Evolutionary conservation across 176 grass and related monocot species (phyloP).

Genomic region (Cenchrus fungigraminus): DNA sequence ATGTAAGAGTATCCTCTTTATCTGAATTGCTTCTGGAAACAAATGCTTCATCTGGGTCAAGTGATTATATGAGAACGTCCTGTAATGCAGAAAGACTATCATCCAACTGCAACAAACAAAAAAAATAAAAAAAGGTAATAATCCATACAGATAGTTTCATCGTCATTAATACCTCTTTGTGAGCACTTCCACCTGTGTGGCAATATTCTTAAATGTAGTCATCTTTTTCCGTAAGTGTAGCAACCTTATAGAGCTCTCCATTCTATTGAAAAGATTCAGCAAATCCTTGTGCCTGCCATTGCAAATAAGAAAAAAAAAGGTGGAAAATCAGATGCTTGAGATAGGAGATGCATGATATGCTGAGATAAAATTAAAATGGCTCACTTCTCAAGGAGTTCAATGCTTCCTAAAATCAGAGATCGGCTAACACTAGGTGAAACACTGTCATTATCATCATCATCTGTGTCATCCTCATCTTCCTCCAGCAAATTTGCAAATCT

Average conservation of each 20-base stretch:
- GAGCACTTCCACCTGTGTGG: conserved; percentile 79
- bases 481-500: conserved; percentile 44
- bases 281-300: conserved; percentile 62
- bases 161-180: conserved; percentile 71
- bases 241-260: conserved; percentile 92
- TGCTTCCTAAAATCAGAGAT: conserved; percentile 31
- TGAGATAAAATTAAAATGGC: conserved; percentile 38
- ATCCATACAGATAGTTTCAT: conserved; percentile 4
- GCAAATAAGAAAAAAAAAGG: conserved; percentile 34
- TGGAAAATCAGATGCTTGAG: conserved; percentile 5
- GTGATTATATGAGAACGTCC: conserved; percentile 69
- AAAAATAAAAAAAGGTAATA: conserved; percentile 6
- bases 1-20: conserved; percentile 79
- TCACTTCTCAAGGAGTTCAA: conserved; percentile 78
- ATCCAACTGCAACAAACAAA: conserved; percentile 22
- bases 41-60: conserved; percentile 89
- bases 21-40: conserved; percentile 83
- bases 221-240: conserved; percentile 71
- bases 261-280: conserved; percentile 70
- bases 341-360: not conserved
- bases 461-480: conserved; percentile 32
- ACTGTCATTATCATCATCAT: conserved; percentile 30
- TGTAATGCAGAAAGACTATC: conserved; percentile 45
- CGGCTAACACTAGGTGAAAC: conserved; percentile 18
- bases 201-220: conserved; percentile 75